Evolutionary conservation across 1,284 basidiomycete genomes (phyloP).

Genomic region (Ustilago tritici): DNA sequence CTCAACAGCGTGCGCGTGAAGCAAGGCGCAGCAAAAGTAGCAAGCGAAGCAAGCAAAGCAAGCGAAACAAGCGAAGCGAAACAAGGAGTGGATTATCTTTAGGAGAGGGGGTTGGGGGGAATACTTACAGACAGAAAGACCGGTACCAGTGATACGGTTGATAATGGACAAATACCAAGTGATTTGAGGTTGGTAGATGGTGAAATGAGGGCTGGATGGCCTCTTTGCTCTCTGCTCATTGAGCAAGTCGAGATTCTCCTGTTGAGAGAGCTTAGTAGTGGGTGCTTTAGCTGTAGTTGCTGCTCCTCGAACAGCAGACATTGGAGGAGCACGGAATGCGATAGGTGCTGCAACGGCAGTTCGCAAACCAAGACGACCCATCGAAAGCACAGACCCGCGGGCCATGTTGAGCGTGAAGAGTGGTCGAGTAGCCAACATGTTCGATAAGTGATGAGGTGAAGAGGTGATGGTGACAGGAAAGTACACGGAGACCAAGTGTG

Average conservation of each 20-base stretch:
- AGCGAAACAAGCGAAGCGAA: no score
- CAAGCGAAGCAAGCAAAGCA: no score
- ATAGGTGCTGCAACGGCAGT: slow-evolving; percentile 8
- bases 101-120: background rate
- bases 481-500: background rate
- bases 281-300: slow-evolving; percentile 2
- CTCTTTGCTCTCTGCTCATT: slow-evolving; percentile 87
- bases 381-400: background rate
- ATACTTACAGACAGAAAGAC: slow-evolving; percentile 72
- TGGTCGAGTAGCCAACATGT: slow-evolving; percentile 40
- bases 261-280: slow-evolving; percentile 71
- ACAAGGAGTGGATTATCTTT: no score
- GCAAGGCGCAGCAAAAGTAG: no score
- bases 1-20: no score
- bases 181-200: slow-evolving; percentile 93
- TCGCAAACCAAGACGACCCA: slow-evolving; percentile 27
- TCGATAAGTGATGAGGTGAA: background rate
- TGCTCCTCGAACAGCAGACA: background rate
- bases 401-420: slow-evolving; percentile 21
- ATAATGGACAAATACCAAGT: slow-evolving; percentile 88
- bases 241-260: slow-evolving; percentile 76
- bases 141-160: slow-evolving; percentile 86
- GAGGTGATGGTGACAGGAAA: slow-evolving; percentile 6
- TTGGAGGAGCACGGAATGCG: background rate
- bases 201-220: slow-evolving; percentile 90